Evolutionary conservation across 495 filamentous ascomycete genomes (phyloP).

Genomic region (Usnea hakonensis): DNA sequence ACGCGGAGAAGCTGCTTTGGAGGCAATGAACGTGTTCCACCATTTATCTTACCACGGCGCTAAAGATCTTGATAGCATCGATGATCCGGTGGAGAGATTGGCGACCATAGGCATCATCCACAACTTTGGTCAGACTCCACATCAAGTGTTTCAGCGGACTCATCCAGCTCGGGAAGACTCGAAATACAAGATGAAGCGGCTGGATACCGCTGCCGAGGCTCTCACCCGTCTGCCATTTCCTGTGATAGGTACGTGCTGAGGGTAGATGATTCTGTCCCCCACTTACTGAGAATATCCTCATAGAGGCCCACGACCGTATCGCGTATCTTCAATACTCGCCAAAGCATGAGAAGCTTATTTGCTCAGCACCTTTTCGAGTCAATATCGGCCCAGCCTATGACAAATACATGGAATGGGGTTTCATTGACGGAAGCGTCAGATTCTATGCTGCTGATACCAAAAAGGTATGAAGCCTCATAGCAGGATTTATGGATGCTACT

Average conservation of each 20-base stretch:
- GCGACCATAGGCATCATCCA: conserved; percentile 94
- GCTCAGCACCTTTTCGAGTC: conserved; percentile 70
- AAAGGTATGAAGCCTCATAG: conserved; percentile 37
- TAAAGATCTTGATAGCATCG: conserved; percentile 84
- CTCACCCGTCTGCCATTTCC: conserved; percentile 76
- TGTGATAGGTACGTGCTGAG: conserved; percentile 48
- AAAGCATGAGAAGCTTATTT: conserved; percentile 77
- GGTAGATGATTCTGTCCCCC: conserved; percentile 3
- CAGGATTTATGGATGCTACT: conserved; percentile 7
- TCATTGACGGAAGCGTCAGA: conserved; percentile 82
- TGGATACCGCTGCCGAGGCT: conserved; percentile 72
- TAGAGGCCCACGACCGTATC: conserved; percentile 72
- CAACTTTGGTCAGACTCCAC: conserved; percentile 95
- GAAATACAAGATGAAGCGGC: conserved; percentile 49
- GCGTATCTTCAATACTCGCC: conserved; percentile 67
- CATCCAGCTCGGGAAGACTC: conserved; percentile 67
- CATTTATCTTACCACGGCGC: conserved; percentile 91
- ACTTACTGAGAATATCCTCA: conserved; percentile 22
- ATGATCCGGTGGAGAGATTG: conserved; percentile 73
- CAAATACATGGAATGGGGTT: conserved; percentile 93
- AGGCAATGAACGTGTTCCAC: conserved; percentile 91
- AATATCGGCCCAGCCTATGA: conserved; percentile 84
- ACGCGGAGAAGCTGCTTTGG: conserved; percentile 83
- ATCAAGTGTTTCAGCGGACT: conserved; percentile 79
- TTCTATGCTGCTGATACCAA: conserved; percentile 77